phyloP scores from a whole-genome alignment of 305 asterid genomes.

The Solanum hybrid region DNA sequence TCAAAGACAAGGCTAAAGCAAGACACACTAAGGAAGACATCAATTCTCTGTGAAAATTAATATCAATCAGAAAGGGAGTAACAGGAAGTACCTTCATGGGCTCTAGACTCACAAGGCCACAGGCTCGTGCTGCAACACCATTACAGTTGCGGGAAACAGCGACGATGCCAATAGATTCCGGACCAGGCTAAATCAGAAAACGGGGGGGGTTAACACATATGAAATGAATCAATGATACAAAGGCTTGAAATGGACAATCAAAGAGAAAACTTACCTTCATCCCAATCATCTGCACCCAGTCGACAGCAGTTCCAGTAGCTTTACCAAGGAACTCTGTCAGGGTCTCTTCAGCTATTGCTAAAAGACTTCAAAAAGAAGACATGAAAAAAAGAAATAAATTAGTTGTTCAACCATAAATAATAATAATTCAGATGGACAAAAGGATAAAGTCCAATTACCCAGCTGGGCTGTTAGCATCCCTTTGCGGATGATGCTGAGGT shows the following conservation, averaged over 20 bases:
- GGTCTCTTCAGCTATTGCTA: constrained; percentile 97
- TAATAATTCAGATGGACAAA: background rate
- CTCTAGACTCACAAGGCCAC: constrained; percentile 98
- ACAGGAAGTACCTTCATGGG: constrained; percentile 74
- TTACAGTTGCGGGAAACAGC: constrained; percentile 96
- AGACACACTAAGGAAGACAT: background rate
- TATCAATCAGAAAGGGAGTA: background rate
- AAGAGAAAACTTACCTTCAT: constrained; percentile 58
- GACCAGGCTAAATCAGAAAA: constrained; percentile 76
- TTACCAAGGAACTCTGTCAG: constrained; percentile 97
- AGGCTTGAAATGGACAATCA: background rate
- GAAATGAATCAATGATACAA: background rate
- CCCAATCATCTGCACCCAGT: constrained; percentile 99
- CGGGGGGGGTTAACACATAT: background rate
- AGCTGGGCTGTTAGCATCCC: constrained; percentile 97
- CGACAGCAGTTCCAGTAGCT: constrained; percentile 99
- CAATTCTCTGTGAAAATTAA: background rate
- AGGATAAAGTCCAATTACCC: constrained; percentile 41
- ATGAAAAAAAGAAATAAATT: background rate
- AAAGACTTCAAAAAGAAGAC: constrained; percentile 46
- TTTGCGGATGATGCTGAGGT: constrained; percentile 78
- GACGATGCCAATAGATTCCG: constrained; percentile 99
- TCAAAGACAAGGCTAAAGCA: background rate
- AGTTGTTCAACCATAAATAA: background rate
- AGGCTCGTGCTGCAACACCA: constrained; percentile 99